Conservation (phyloP, 2,329 filamentous ascomycete genomes). For the Fragosphaeria purpurea region DNA sequence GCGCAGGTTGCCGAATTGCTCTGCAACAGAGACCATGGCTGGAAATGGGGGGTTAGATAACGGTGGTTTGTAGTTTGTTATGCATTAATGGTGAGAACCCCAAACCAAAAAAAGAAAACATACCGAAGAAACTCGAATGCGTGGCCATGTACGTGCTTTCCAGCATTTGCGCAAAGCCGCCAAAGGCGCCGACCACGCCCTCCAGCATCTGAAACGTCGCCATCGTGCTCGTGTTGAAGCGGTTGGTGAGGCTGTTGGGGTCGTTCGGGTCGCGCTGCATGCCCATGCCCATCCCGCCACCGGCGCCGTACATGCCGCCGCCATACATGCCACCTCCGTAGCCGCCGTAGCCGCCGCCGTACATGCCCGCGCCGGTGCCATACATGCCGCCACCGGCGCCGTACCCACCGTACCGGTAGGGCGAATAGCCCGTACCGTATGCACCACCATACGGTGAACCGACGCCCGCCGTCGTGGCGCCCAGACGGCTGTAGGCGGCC, state of each 20-base stretch:
- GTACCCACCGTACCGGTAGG: slow-evolving; percentile 33
- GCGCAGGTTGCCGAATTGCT: slow-evolving; percentile 88
- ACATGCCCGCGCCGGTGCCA: slow-evolving; percentile 28
- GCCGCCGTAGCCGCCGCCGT: slow-evolving; percentile 39
- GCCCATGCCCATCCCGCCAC: slow-evolving; percentile 31
- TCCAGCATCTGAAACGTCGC: slow-evolving; percentile 98
- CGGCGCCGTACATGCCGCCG: slow-evolving; percentile 31
- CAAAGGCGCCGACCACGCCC: slow-evolving; percentile 91
- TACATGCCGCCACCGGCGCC: slow-evolving; percentile 1
- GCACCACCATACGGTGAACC: slow-evolving; percentile 11
- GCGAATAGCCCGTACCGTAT: slow-evolving; percentile 36
- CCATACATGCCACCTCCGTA: slow-evolving; percentile 57
- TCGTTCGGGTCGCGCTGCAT: slow-evolving; percentile 61
- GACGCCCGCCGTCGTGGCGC: slow-evolving; percentile 22
- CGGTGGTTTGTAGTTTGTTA: neutral
- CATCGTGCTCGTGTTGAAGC: slow-evolving; percentile 88
- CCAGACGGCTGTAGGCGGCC: slow-evolving; percentile 59
- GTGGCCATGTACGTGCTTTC: slow-evolving; percentile 99
- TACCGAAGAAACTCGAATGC: slow-evolving; percentile 96
- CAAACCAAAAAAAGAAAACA: slow-evolving; percentile 23
- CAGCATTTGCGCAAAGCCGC: slow-evolving; percentile 96
- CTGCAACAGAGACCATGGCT: slow-evolving; percentile 98
- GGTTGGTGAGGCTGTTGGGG: slow-evolving; percentile 87
- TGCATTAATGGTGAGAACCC: neutral
- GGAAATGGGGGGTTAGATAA: neutral